Evolutionary conservation across 139 green algal species (phyloP).

Genomic region (Tetradesmus obliquus): DNA sequence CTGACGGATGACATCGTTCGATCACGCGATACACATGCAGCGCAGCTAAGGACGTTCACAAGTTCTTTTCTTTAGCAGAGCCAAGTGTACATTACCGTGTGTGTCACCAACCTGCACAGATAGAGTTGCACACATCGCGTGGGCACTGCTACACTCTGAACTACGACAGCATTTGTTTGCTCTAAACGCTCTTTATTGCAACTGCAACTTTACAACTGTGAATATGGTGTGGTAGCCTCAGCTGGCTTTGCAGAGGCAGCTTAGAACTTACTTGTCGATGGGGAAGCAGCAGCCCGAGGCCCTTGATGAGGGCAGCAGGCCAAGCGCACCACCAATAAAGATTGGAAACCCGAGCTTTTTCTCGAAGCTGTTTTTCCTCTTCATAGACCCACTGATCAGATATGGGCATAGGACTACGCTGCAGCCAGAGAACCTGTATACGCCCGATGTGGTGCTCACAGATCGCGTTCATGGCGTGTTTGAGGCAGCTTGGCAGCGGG

Average conservation of each 20-base stretch:
- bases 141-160: background rate
- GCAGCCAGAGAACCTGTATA: slow-evolving; percentile 29
- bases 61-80: background rate
- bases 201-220: background rate
- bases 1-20: background rate
- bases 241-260: background rate
- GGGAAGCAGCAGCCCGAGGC: background rate
- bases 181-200: background rate
- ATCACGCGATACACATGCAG: background rate
- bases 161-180: background rate
- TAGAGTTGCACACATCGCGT: background rate
- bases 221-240: background rate
- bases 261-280: background rate
- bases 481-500: slow-evolving; percentile 41
- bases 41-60: background rate
- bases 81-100: too few species aligned
- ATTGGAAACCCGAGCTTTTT: slow-evolving; percentile 17
- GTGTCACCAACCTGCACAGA: background rate
- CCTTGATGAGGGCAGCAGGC: background rate
- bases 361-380: slow-evolving; percentile 44
- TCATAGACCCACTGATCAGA: slow-evolving; percentile 46
- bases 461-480: slow-evolving; percentile 42
- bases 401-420: slow-evolving; percentile 39
- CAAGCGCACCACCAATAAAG: background rate
- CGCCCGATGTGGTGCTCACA: slow-evolving; percentile 36